These are phyloP conservation scores for Botrytis deweyae DNA, from an alignment of 2,329 filamentous ascomycete species.

Conservation along the genomic window DNA sequence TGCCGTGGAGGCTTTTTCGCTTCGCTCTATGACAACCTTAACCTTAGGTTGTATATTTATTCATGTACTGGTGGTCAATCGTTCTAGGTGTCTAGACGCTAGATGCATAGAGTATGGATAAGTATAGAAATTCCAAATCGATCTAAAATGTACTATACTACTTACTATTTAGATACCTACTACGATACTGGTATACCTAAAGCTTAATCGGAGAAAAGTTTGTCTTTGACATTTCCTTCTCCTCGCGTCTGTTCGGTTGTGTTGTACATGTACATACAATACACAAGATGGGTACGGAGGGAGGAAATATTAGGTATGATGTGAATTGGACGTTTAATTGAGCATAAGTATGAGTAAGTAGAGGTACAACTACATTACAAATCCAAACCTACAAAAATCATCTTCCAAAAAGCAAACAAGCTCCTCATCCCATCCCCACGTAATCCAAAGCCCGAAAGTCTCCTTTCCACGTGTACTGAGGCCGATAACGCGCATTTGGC, in stretches of 20 bases:
- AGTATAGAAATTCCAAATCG: background rate
- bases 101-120: background rate
- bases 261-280: no score
- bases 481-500: no score
- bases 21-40: background rate
- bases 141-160: background rate
- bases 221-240: background rate
- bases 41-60: background rate
- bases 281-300: no score
- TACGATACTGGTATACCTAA: background rate
- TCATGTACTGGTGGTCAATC: background rate
- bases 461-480: slow-evolving; percentile 2
- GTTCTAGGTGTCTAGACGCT: background rate
- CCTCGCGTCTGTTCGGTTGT: background rate
- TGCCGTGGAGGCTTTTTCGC: background rate
- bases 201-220: background rate
- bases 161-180: background rate
- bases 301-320: no score
- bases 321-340: no score
- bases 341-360: background rate
- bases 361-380: no score
- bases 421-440: background rate
- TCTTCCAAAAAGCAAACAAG: background rate
- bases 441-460: background rate
- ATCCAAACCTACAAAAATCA: background rate